These are phyloP conservation scores for Lactifluus hygrophoroides DNA, from an alignment of 768 basidiomycete species.

Conservation along the genomic window DNA sequence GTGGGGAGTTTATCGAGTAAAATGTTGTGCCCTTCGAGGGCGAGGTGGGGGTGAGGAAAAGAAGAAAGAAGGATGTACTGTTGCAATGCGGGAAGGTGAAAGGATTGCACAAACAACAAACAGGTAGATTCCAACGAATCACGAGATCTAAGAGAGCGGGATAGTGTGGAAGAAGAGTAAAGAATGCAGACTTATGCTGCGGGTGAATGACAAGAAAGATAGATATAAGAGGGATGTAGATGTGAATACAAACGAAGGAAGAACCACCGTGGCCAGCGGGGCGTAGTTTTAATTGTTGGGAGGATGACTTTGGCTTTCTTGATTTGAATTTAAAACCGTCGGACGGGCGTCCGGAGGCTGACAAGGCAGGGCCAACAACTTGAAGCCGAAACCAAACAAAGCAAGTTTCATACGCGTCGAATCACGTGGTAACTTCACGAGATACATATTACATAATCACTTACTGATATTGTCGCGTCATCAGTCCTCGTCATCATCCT, in stretches of 20 bases:
- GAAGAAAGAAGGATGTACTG: constrained; percentile 21
- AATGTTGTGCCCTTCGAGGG: constrained; percentile 32
- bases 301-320: neutral
- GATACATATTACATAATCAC: neutral
- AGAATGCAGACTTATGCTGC: constrained; percentile 10
- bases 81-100: neutral
- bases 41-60: constrained; percentile 23
- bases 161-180: neutral
- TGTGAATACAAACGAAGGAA: constrained; percentile 1
- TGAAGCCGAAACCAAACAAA: constrained; percentile 6
- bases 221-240: constrained; percentile 1
- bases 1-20: constrained; percentile 26
- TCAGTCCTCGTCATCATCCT: constrained; percentile 5
- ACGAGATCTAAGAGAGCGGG: neutral
- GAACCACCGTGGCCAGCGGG: constrained; percentile 2
- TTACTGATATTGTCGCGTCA: neutral
- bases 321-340: neutral
- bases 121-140: constrained; percentile 8
- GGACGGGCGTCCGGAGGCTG: neutral
- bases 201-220: constrained; percentile 4
- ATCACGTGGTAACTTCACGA: neutral
- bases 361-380: neutral
- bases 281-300: neutral
- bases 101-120: constrained; percentile 12
- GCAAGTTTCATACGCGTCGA: constrained; percentile 6